Base-by-base conservation (phyloP, 768 basidiomycete genomes). In the Pleurotus tuber-regium region DNA sequence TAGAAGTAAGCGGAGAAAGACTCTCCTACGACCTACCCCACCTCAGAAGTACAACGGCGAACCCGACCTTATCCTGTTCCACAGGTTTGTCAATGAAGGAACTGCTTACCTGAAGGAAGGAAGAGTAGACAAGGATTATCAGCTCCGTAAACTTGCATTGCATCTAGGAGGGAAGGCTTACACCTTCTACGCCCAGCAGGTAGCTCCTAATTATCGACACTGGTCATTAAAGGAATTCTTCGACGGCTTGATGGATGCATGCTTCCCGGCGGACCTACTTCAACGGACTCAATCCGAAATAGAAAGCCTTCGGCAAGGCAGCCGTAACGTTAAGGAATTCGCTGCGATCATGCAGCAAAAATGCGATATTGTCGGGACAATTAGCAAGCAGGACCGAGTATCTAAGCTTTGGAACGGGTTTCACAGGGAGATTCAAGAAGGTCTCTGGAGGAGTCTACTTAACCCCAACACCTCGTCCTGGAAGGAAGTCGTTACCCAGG, bases 371-470 rank as follows among this genome's bases (percentile, higher is more conserved):
- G 66, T 72, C 6, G 71, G 71, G 0, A 39, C 59, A 3, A 53
- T 59, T 0, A 58, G 63, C 2, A 51, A 68, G 4, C 50, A 53
- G 0, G 66, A 72, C 6, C 38, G 57, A 7, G 65, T 71, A 0
- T 53, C 63, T 6, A 58, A 61, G 6, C 55, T 76, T 0, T 78
- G 70, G 72, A 56, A 62, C 2, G 69, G 73, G 0, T 51, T 71
- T 0, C 44, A 54, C 1, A 16, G 44, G 0, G 40, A 56, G 12
- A 59, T 72, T 1, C 69, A 69, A 26, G 50, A 47, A 0, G 56
- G 63, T 4, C 47, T 73, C 1, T 68, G 66, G 64, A 50, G 53
- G 11, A 54, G 66, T 1, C 51, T 61, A 2, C 51, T 72, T 0
- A 63, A 66, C 2, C 66, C 63, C 0, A 62, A 69, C 5, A 30